Conservation (phyloP, 2,329 filamentous ascomycete species). For the Colletotrichum sp. region DNA sequence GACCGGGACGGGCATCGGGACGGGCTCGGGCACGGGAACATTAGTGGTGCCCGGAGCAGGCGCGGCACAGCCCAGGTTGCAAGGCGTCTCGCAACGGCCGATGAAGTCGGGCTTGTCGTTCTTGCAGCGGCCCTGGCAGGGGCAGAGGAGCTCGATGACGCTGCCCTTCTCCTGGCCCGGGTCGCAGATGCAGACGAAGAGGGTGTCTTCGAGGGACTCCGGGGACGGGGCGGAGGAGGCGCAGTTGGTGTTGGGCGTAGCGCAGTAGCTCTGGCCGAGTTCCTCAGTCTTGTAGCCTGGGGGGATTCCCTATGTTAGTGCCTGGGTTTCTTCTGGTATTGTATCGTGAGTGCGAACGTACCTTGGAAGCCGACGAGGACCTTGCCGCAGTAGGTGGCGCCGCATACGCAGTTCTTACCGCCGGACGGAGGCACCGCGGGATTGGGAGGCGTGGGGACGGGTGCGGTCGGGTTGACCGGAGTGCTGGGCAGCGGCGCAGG, state of each 20-base stretch:
- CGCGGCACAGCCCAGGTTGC: constrained; percentile 34
- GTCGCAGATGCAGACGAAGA: constrained; percentile 44
- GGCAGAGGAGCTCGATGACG: constrained; percentile 40
- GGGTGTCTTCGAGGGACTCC: constrained; percentile 29
- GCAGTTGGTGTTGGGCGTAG: constrained; percentile 39
- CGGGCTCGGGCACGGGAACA: neutral
- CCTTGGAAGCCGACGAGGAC: constrained; percentile 34
- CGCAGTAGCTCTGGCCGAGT: constrained; percentile 39
- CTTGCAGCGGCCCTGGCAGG: constrained; percentile 41
- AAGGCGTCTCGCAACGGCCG: constrained; percentile 42
- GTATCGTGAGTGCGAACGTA: neutral
- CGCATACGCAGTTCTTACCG: constrained; percentile 42
- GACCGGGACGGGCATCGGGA: neutral
- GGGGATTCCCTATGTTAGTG: neutral
- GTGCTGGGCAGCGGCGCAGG: neutral
- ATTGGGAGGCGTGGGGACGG: neutral
- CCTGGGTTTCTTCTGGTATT: neutral
- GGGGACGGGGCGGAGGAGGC: constrained; percentile 31
- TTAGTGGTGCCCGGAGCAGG: neutral
- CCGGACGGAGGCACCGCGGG: constrained; percentile 3
- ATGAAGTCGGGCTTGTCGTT: constrained; percentile 43
- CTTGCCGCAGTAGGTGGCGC: constrained; percentile 45
- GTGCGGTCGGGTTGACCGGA: neutral
- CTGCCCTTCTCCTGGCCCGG: constrained; percentile 35
- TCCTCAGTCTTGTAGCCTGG: constrained; percentile 26